Evolutionary conservation across 495 filamentous ascomycete genomes (phyloP).

Genomic region (Clohesyomyces aquaticus): DNA sequence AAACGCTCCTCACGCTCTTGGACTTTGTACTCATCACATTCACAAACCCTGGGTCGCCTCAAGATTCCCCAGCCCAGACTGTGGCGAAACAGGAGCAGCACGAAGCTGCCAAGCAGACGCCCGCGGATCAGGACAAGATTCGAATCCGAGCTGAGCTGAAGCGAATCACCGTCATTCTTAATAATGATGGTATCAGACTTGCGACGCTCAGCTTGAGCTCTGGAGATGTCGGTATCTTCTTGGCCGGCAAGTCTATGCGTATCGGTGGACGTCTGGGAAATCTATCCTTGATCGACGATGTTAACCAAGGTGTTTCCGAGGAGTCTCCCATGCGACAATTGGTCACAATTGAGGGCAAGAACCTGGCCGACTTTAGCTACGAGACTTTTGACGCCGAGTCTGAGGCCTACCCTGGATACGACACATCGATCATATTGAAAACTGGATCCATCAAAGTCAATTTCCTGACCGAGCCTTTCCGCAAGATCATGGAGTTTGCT

Average conservation of each 20-base stretch:
- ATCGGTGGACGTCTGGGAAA: constrained; percentile 86
- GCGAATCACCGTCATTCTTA: constrained; percentile 92
- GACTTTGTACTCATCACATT: constrained; percentile 97
- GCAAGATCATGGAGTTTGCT: constrained; percentile 95
- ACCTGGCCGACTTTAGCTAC: constrained; percentile 97
- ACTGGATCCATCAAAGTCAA: constrained; percentile 95
- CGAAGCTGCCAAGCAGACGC: constrained; percentile 35
- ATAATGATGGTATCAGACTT: constrained; percentile 94
- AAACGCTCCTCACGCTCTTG: constrained; percentile 88
- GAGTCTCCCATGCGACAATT: constrained; percentile 82
- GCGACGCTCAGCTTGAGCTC: constrained; percentile 91
- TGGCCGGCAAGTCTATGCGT: constrained; percentile 81
- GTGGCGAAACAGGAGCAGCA: constrained; percentile 37
- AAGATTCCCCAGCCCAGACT: constrained; percentile 47
- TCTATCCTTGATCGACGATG: constrained; percentile 85
- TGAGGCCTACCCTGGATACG: constrained; percentile 86
- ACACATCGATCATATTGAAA: constrained; percentile 83
- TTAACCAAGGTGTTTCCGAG: constrained; percentile 85
- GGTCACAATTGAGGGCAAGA: constrained; percentile 89
- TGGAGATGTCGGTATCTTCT: constrained; percentile 85
- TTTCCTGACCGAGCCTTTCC: constrained; percentile 94
- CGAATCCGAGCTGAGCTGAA: constrained; percentile 89
- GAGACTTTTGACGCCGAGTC: constrained; percentile 86
- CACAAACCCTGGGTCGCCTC: constrained; percentile 64
- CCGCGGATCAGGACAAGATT: constrained; percentile 58